Conservation (phyloP, 2,329 filamentous ascomycete species). For the Claviceps sp. region DNA sequence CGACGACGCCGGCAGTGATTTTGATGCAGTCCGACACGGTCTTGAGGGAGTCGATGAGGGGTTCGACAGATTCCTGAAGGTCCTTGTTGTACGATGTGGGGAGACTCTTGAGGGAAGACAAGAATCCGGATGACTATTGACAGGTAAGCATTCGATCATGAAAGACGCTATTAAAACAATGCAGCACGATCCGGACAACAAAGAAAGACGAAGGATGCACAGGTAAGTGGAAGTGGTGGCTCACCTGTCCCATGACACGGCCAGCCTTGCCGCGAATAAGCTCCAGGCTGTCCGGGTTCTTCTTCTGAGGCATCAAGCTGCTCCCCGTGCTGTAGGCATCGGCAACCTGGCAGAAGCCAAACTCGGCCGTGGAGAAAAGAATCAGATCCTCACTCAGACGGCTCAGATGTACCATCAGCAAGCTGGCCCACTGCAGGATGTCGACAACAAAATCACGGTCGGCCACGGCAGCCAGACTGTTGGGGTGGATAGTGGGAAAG, state of each 20-base stretch:
- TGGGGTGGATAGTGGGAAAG: conserved; percentile 54
- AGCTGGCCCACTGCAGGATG: conserved; percentile 30
- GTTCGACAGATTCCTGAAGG: not conserved
- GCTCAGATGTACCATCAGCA: conserved; percentile 9
- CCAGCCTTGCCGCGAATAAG: conserved; percentile 7
- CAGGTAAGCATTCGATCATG: not conserved
- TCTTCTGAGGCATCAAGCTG: conserved; percentile 2
- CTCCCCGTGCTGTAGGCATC: conserved; percentile 1
- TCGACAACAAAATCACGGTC: conserved; percentile 65
- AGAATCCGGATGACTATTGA: not conserved
- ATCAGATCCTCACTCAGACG: not conserved
- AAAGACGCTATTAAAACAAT: too few relatives aligned
- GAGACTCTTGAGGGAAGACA: conserved; percentile 2
- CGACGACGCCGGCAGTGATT: not conserved
- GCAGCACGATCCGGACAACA: not conserved
- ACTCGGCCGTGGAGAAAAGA: conserved; percentile 1
- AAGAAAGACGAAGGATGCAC: not conserved
- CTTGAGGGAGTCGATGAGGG: conserved; percentile 1
- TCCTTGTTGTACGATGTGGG: conserved; percentile 4
- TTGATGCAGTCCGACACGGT: conserved; percentile 1
- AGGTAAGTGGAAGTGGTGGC: not conserved
- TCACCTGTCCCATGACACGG: not conserved
- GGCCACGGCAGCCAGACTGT: conserved; percentile 56
- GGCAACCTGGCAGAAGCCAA: not conserved
- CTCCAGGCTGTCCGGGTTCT: conserved; percentile 13